Evolutionary conservation across 228 moss, liverwort and hornwort species (phyloP), one percentile per base, ranked within the genome.

Genomic region (Sphagnum fallax): DNA sequence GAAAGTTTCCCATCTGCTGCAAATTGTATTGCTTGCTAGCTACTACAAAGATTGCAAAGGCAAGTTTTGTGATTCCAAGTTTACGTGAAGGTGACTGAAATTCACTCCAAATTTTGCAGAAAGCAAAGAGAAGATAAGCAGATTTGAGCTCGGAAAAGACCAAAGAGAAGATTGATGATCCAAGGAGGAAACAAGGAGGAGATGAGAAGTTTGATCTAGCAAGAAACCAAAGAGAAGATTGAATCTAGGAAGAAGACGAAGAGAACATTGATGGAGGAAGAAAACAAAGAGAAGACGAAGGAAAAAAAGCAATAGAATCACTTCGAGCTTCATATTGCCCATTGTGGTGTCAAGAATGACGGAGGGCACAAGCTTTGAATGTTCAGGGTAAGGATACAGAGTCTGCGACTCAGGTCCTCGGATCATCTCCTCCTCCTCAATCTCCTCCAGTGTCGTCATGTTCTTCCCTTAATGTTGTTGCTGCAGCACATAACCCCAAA

Each of bases 341-440:
- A 95, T 89, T 64, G 90, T 87, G 9, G 95, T 95, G 74, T 87
- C 87, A 53, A 95, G 87, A 73, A 89, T 84, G 4, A 79, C 79
- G 69, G 74, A 76, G 14, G 83, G 79, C 52, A 76, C 84, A 48
- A 72, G 79, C 75, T 71, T 82, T 77, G 91, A 80, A 59, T 71
- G 66, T 74, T 89, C 86, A 55, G 82, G 75, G 59, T 85, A 78
- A 16, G 85, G 74, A 71, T 79, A 79, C n/a, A 89, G 71, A 69
- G 85, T 78, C 60, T 82, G 87, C 64, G 81, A 82, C 5, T 87
- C 74, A 64, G 74, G 79, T 48, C 85, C 81, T 61, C 85, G 70
- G 6, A 76, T n/a, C 62, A 94, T 4, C 65, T 84, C 75, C 66
- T 80, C 74, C 67, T 78, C 82, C 4, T 61, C 68, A 11, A 61